Evolutionary conservation across 2,329 filamentous ascomycete species (phyloP), one percentile per base, ranked within the genome.

Genomic region (Cytospora chrysosperma): DNA sequence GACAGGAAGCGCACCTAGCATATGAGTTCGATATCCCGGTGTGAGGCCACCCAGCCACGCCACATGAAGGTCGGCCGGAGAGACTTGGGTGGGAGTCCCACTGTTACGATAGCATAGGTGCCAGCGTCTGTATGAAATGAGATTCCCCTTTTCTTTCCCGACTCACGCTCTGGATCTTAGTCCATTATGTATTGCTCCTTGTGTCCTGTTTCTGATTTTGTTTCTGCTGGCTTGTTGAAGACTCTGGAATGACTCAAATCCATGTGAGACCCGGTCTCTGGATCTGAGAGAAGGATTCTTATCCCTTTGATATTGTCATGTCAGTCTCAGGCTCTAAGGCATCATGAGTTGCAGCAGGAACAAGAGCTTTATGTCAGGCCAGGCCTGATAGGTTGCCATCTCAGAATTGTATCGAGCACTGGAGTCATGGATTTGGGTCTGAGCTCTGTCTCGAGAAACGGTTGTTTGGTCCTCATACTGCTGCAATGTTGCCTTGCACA

Each of bases 91-190:
- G n/a, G 43, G 19, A 47, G 10, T 47, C 43, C 43, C n/a, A 21
- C 43, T 47, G 37, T 8, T 21, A 24, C 13, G 26, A 28, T 43
- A 43, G 47, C 32, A 28, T 53, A n/a, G 4, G 47, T 24, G 47
- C 17, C 28, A 30, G 15, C 37, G 24, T 52, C 32, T 63, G 61
- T 59, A 53, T 49, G 43, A 58, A 63, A 64, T 64, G 40, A 61
- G 50, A 64, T 56, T 58, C 57, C 40, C 50, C 56, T 54, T 49
- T 55, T 24, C 53, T 63, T n/a, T 21, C n/a, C 43, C n/a, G 24
- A 24, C n/a, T 24, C 13, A 6, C n/a, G n/a, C 9, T 47, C 15
- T 24, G n/a, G 8, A 9, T 24, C 7, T 24, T 8, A 12, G 10
- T 24, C 13, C 21, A 47, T 47, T 24, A n/a, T 47, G 43, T 12